Percentiles rank a stretch among this genome's conserved stretches.
Conservation (phyloP, 116 monocot species). For the Trichopus zeylanicus region DNA sequence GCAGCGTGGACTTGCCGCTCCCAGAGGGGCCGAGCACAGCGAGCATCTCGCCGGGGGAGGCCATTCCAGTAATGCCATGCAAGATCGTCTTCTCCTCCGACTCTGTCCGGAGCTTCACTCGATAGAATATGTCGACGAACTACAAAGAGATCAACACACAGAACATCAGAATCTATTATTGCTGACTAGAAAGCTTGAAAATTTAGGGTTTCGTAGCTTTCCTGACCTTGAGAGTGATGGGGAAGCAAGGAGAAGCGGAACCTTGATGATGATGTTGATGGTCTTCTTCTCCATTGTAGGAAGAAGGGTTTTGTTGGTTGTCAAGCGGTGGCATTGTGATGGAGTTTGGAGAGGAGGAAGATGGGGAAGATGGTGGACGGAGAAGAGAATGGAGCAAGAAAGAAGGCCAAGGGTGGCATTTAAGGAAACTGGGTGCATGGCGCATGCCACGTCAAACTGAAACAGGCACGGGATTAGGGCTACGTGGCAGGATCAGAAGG, state of each 20-base stretch:
- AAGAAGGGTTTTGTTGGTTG: not conserved
- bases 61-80: conserved; percentile 48
- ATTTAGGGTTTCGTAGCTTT: not conserved
- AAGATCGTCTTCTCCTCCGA: conserved; percentile 48
- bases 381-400: too few species aligned
- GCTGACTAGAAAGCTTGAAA: not conserved
- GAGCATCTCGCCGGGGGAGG: conserved; percentile 53
- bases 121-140: conserved; percentile 59
- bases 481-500: conserved; percentile 1
- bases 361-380: not conserved
- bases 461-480: conserved; percentile 2
- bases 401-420: too few species aligned
- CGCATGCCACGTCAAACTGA: conserved; percentile 23
- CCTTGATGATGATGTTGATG: conserved; percentile 15
- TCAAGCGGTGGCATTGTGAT: conserved; percentile 18
- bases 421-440: not conserved
- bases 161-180: not conserved
- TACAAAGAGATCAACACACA: conserved; percentile 6
- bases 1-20: conserved; percentile 90
- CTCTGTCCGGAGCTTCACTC: conserved; percentile 24
- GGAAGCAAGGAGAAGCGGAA: conserved; percentile 15
- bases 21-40: conserved; percentile 85
- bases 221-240: conserved; percentile 33
- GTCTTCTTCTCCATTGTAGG: not conserved
- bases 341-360: not conserved